Base-by-base conservation (phyloP, 208 protist species). In the Wallacemonas collosoma region DNA sequence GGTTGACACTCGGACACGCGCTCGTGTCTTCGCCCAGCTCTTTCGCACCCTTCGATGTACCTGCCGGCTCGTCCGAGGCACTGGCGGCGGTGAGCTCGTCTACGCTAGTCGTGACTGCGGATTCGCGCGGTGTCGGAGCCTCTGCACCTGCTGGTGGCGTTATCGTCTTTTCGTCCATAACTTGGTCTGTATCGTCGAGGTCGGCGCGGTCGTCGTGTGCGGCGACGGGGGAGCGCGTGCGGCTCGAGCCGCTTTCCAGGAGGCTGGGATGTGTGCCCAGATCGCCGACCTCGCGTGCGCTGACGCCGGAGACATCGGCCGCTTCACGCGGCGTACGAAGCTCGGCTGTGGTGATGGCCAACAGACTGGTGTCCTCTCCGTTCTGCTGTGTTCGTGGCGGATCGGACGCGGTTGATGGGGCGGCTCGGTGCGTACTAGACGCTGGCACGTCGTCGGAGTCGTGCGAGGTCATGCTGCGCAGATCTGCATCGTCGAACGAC, bases 291-390 rank as follows among this genome's bases (percentile, higher is more conserved):
- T 50, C 45, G 45, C 45, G 45, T 12, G 45, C 8, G 8, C 12
- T 6, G 45, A 50, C 8, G 45, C 14, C 2, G 26, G 58, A 45
- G 73, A 68, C 39, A 47, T 9, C 40, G 47, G 50, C 40, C 56
- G 61, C 26, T 6, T 50, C 60, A 41, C 8, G 63, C 35, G 63
- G 36, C 40, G 65, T 60, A 17, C 35, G 60, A 7, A 65, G 9
- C 8, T 65, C 60, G 12, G 60, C 60, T 4, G 41, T 65, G 41
- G n/a, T 48, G 41, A 26, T 17, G 43, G 60, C n/a, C 7, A 44
- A 1, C 11, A 51, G 5, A 26, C 60, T 63, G 36, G n/a, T 65
- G 40, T 65, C 60, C 35, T 36, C 36, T 43, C 8, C 56, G 7
- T 26, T 26, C 26, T 26, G 26, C 26, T 26, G 26, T 26, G 26